phyloP scores from a whole-genome alignment of 2,329 filamentous ascomycete genomes.

The Orbilia ellipsospora region DNA sequence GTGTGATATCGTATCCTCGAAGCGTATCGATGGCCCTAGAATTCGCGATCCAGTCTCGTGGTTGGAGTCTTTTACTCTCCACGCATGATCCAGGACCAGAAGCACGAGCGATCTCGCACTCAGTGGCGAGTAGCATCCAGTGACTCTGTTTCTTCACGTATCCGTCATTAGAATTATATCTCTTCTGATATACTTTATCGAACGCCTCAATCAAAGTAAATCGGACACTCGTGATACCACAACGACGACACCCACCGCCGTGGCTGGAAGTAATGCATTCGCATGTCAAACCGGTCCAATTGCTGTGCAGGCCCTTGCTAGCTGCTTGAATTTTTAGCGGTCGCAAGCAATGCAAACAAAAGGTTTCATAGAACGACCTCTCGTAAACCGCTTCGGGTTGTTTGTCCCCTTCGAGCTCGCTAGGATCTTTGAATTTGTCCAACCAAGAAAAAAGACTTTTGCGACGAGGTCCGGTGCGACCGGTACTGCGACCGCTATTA shows the following conservation, averaged over 20 bases:
- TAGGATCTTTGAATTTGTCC: slow-evolving; percentile 46
- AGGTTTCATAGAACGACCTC: slow-evolving; percentile 46
- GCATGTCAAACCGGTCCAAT: slow-evolving; percentile 42
- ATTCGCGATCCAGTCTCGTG: slow-evolving; percentile 12
- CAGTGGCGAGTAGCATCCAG: slow-evolving; percentile 41
- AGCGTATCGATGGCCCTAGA: slow-evolving; percentile 25
- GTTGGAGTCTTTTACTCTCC: slow-evolving; percentile 25
- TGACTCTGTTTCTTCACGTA: slow-evolving; percentile 42
- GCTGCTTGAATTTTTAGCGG: slow-evolving; percentile 39
- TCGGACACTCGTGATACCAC: slow-evolving; percentile 43
- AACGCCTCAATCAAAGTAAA: slow-evolving; percentile 40
- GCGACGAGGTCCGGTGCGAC: slow-evolving; percentile 16
- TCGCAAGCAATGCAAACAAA: slow-evolving; percentile 47
- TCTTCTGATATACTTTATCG: slow-evolving; percentile 36
- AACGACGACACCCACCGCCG: slow-evolving; percentile 40
- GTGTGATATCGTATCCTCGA: slow-evolving; percentile 37
- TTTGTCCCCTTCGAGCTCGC: slow-evolving; percentile 38
- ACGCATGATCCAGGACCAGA: slow-evolving; percentile 24
- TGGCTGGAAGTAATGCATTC: slow-evolving; percentile 35
- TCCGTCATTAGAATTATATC: slow-evolving; percentile 19
- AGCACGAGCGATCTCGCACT: slow-evolving; percentile 39
- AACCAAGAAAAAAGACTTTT: slow-evolving; percentile 53
- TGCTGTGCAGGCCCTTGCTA: slow-evolving; percentile 41
- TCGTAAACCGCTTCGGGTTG: slow-evolving; percentile 48
- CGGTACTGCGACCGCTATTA: slow-evolving; percentile 2